Evolutionary conservation across 371 early-diverging fungal species (phyloP).

Genomic region (Saksenaea oblongispora): DNA sequence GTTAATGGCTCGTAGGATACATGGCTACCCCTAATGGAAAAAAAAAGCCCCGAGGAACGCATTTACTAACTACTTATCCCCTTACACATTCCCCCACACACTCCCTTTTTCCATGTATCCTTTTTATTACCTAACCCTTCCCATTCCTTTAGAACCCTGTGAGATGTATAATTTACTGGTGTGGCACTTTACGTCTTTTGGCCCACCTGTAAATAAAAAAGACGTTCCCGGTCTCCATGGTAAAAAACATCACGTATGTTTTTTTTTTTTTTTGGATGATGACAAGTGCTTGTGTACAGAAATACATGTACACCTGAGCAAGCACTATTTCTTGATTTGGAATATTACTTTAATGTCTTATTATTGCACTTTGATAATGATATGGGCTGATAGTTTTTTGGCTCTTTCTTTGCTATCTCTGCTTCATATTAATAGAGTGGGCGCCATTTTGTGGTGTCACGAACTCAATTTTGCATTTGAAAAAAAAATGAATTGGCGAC

Average conservation of each 20-base stretch:
- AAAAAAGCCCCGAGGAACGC: slow-evolving; percentile 6
- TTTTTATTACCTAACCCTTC: slow-evolving; percentile 7
- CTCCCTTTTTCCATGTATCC: neutral
- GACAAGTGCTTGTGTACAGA: neutral
- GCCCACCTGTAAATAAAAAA: slow-evolving; percentile 38
- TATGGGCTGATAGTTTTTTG: too few relatives aligned
- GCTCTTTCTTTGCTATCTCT: too few relatives aligned
- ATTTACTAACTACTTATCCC: neutral
- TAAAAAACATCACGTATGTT: neutral
- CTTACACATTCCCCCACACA: neutral
- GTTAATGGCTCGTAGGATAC: neutral
- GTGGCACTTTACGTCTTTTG: slow-evolving; percentile 40
- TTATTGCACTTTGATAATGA: too few relatives aligned
- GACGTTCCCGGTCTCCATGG: slow-evolving; percentile 10
- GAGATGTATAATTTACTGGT: slow-evolving; percentile 11
- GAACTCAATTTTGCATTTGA: neutral
- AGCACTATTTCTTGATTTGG: neutral
- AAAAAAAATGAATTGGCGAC: neutral
- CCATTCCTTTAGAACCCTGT: neutral
- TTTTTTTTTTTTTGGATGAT: too few relatives aligned
- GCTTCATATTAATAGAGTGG: too few relatives aligned
- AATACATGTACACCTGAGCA: neutral
- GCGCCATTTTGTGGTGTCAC: neutral
- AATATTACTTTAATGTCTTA: too few relatives aligned
- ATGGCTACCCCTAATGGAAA: neutral